phyloP scores from a whole-genome alignment of 2,329 filamentous ascomycete species.

The Endothia cerciana region DNA sequence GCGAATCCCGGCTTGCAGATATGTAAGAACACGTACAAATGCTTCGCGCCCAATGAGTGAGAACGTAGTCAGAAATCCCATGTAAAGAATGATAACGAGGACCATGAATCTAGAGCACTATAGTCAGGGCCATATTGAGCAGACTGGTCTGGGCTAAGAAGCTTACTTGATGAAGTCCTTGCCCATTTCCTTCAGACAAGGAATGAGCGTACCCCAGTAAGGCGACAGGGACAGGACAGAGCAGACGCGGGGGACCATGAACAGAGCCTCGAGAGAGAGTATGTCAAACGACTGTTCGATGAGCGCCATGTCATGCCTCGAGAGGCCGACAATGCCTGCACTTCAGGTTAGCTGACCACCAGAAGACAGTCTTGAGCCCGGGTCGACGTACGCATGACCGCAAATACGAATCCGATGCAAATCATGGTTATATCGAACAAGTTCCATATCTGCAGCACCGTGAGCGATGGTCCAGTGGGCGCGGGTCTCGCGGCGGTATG shows the following conservation, averaged over 20 bases:
- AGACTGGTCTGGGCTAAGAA: conserved; percentile 39
- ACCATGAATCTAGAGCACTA: conserved; percentile 55
- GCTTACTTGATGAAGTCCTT: conserved; percentile 86
- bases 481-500: background rate
- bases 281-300: conserved; percentile 85
- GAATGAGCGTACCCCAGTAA: conserved; percentile 89
- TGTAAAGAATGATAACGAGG: conserved; percentile 77
- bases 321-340: conserved; percentile 68
- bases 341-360: conserved; percentile 24
- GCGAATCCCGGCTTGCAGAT: background rate
- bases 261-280: conserved; percentile 84
- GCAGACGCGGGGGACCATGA: conserved; percentile 87
- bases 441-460: conserved; percentile 73
- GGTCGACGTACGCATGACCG: conserved; percentile 67
- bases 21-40: conserved; percentile 44
- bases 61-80: conserved; percentile 89
- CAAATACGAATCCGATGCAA: conserved; percentile 71
- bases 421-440: conserved; percentile 80
- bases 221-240: conserved; percentile 85
- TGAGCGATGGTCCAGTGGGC: conserved; percentile 79
- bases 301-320: conserved; percentile 61
- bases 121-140: conserved; percentile 45
- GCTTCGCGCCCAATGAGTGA: conserved; percentile 73
- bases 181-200: conserved; percentile 91
- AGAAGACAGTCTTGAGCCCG: conserved; percentile 2